Evolutionary conservation across 768 basidiomycete species (phyloP), one percentile per base, ranked within the genome.

Genomic region (Tulasnella sp.): DNA sequence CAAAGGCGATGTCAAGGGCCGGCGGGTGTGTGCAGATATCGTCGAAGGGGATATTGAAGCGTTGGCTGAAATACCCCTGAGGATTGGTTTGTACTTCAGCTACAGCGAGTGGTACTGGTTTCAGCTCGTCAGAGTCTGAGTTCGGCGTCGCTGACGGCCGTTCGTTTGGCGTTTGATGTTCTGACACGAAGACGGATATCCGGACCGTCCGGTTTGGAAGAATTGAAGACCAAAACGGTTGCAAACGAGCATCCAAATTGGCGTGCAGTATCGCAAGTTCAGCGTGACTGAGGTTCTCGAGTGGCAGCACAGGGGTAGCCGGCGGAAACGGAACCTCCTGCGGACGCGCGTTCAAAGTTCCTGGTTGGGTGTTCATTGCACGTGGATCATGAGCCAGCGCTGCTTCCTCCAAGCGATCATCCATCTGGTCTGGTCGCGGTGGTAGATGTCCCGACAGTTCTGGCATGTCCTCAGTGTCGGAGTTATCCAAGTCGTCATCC

Each of bases 151-250:
- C 80, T 71, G 0, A 82, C 77, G 9, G 84, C 75, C 16, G 78
- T 62, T 14, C 80, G 38, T 21, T 72, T 71, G 9, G 78, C 34
- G 80, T 77, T 58, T 77, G 75, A 36, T 73, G 62, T 36, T 24
- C 71, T 27, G 77, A 72, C 84, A 89, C 85, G 82, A 89, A 92
- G n/a, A 96, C 82, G 31, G 90, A 87, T 5, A 96, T 82, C 21
- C 89, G 88, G 10, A 96, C 86, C 2, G 85, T 88, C 24, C 94
- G 89, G 36, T 89, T 87, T 14, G 92, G 83, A 0, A 97, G 86
- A 0, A 90, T 90, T 5, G 91, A 90, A 3, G 92, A 89, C 94
- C 94, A 96, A 85, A 97, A 96, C 0, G 92, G 90, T 73, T 89
- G 90, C 36, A 97, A 85, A 0, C 96, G 91, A 7, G 88, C 84